A percentile compares a stretch with the other conserved stretches of the same genome.
These are phyloP conservation scores for Tylopilus rubrobrunneus DNA, from an alignment of 768 basidiomycete genomes.

Conservation along the genomic window DNA sequence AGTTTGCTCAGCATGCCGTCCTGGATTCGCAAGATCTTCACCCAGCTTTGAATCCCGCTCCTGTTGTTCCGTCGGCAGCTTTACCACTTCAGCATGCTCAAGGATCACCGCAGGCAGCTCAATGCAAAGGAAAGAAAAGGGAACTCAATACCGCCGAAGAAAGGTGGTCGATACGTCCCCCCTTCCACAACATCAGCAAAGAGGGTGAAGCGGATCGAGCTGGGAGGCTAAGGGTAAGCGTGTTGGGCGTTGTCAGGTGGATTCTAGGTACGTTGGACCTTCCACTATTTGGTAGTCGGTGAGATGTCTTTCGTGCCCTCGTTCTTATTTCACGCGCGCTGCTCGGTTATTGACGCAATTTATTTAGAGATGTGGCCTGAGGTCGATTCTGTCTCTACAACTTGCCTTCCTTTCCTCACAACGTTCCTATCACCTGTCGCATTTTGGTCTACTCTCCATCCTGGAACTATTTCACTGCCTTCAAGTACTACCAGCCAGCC, in stretches of 20 bases:
- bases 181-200: slow-evolving; percentile 40
- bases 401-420: slow-evolving; percentile 1
- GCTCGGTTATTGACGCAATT: background rate
- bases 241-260: slow-evolving; percentile 65
- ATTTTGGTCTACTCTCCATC: slow-evolving; percentile 59
- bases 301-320: background rate
- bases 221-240: slow-evolving; percentile 66
- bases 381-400: background rate
- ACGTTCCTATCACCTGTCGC: slow-evolving; percentile 31
- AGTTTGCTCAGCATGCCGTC: slow-evolving; percentile 51
- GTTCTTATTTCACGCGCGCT: background rate
- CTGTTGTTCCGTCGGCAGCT: slow-evolving; percentile 31
- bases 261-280: slow-evolving; percentile 48
- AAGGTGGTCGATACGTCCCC: slow-evolving; percentile 30
- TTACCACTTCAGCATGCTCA: slow-evolving; percentile 10
- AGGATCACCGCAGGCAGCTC: background rate
- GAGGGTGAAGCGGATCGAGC: slow-evolving; percentile 68
- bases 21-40: slow-evolving; percentile 63
- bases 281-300: background rate
- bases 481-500: slow-evolving; percentile 30
- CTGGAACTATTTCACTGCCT: slow-evolving; percentile 41
- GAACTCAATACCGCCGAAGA: slow-evolving; percentile 21
- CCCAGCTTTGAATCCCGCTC: slow-evolving; percentile 57
- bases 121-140: slow-evolving; percentile 22
- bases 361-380: slow-evolving; percentile 16